These are phyloP conservation scores for Paratinospora sagittata DNA, from an alignment of 164 flowering plant species.

Conservation along the genomic window DNA sequence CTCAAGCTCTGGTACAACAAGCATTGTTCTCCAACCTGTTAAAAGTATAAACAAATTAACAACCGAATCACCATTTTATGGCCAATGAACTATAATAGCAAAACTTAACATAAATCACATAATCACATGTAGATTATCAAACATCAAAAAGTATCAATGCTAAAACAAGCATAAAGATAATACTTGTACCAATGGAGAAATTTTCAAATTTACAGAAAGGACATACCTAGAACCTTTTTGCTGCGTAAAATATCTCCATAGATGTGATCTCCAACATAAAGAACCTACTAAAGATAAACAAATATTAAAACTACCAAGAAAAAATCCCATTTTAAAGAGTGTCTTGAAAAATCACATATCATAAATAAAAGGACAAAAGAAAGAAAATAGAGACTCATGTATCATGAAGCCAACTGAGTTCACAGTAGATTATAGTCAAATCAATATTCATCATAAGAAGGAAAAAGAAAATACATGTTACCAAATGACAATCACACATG, in stretches of 20 bases:
- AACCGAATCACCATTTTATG: background rate
- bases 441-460: no score
- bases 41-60: background rate
- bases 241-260: slow-evolving; percentile 98
- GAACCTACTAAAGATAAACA: slow-evolving; percentile 50
- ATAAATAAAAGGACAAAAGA: no score
- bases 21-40: slow-evolving; percentile 99
- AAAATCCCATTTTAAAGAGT: background rate
- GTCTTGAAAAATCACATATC: no score
- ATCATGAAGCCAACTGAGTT: no score
- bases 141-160: background rate
- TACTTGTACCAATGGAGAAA: no score
- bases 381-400: no score
- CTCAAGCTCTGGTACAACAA: slow-evolving; percentile 97
- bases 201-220: background rate
- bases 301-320: slow-evolving; percentile 2
- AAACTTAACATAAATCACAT: background rate
- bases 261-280: slow-evolving; percentile 99
- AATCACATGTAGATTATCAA: background rate
- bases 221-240: slow-evolving; percentile 90
- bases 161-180: background rate
- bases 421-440: no score
- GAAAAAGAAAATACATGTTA: no score
- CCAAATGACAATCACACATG: no score
- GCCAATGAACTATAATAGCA: background rate